A percentile compares a stretch with the other conserved stretches of the same genome.
These are phyloP conservation scores for Rugonectria rugulosa DNA, from an alignment of 2,329 filamentous ascomycete genomes.

Conservation along the genomic window DNA sequence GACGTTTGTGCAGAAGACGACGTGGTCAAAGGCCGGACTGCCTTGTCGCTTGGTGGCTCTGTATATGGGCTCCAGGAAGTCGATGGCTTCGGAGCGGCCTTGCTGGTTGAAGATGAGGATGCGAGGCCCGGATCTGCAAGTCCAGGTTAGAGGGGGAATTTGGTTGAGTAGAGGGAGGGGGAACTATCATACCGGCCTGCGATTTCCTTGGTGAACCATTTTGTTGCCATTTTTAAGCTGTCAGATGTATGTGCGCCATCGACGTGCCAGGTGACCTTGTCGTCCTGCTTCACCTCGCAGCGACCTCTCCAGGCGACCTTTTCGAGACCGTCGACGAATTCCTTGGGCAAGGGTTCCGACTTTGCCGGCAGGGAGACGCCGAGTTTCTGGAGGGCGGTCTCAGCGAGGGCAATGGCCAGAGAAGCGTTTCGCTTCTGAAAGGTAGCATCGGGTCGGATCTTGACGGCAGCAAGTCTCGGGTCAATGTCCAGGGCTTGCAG, in stretches of 20 bases:
- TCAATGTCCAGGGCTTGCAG: constrained; percentile 57
- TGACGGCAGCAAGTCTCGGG: constrained; percentile 53
- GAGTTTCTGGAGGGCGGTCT: constrained; percentile 56
- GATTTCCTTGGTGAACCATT: constrained; percentile 77
- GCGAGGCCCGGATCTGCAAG: constrained; percentile 47
- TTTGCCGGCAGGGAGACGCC: constrained; percentile 42
- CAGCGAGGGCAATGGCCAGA: constrained; percentile 60
- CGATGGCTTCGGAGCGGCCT: constrained; percentile 60
- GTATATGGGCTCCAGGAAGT: constrained; percentile 60
- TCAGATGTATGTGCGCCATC: constrained; percentile 95
- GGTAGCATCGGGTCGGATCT: constrained; percentile 58
- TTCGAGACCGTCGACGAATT: constrained; percentile 78
- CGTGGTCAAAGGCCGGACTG: constrained; percentile 68
- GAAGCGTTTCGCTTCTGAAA: constrained; percentile 69
- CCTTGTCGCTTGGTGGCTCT: constrained; percentile 42
- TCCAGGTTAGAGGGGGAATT: not conserved
- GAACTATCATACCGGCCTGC: constrained; percentile 39
- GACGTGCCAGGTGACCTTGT: constrained; percentile 78
- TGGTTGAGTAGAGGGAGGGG: not conserved
- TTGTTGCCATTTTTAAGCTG: constrained; percentile 81
- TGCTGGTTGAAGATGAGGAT: constrained; percentile 91
- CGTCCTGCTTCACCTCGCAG: constrained; percentile 69
- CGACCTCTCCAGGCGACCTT: constrained; percentile 80
- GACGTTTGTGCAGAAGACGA: constrained; percentile 84
- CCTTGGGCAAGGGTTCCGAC: constrained; percentile 57